phyloP scores from a whole-genome alignment of 2,329 filamentous ascomycete species.

The Hymenoscyphus albidus region DNA sequence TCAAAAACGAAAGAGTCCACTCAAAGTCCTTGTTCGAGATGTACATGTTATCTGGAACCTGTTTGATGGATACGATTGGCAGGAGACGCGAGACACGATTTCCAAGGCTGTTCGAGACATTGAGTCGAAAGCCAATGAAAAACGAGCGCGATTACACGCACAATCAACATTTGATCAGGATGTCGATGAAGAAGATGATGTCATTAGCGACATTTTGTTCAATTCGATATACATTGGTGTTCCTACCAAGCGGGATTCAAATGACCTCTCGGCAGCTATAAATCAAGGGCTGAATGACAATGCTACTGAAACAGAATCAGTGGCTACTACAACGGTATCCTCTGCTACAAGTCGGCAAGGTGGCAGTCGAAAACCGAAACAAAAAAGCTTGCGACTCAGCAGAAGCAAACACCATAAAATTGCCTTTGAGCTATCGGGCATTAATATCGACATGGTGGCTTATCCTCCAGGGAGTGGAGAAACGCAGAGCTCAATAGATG shows the following conservation, averaged over 20 bases:
- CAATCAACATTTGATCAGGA: constrained; percentile 55
- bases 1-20: constrained; percentile 62
- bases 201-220: constrained; percentile 93
- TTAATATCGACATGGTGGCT: constrained; percentile 76
- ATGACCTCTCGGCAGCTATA: constrained; percentile 76
- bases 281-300: constrained; percentile 85
- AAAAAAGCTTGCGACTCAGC: constrained; percentile 66
- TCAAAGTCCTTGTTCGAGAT: constrained; percentile 76
- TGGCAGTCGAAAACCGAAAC: constrained; percentile 35
- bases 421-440: constrained; percentile 83
- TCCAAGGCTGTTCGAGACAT: constrained; percentile 84
- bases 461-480: constrained; percentile 75
- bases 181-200: constrained; percentile 72
- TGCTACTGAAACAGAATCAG: constrained; percentile 83
- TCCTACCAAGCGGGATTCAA: constrained; percentile 78
- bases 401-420: constrained; percentile 93
- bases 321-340: constrained; percentile 71
- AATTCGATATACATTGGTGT: constrained; percentile 98
- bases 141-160: constrained; percentile 56
- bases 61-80: constrained; percentile 97
- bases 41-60: constrained; percentile 96
- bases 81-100: constrained; percentile 78
- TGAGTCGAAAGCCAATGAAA: constrained; percentile 76
- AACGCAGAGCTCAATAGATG: constrained; percentile 81
- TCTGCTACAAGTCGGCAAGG: constrained; percentile 51